Evolutionary conservation across 164 flowering plant species (phyloP).

Genomic region (Berberis vulgaris): DNA sequence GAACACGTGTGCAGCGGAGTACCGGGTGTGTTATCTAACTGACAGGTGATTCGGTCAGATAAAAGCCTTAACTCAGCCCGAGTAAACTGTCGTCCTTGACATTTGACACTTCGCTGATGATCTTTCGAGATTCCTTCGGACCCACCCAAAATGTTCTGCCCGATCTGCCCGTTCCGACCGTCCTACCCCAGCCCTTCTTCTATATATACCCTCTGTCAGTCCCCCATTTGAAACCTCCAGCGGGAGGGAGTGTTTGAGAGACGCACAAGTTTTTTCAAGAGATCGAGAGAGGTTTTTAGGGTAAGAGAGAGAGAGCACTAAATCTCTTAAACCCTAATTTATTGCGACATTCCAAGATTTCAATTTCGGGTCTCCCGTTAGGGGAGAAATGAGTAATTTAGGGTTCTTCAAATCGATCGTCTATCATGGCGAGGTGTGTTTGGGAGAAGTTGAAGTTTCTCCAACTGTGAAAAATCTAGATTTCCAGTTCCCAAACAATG

Average conservation of each 20-base stretch:
- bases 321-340: slow-evolving; percentile 1
- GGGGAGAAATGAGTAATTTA: slow-evolving; percentile 43
- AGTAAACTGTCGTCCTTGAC: background rate
- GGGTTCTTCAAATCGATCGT: slow-evolving; percentile 54
- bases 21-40: too few relatives aligned
- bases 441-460: slow-evolving; percentile 64
- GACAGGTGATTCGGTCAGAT: too few relatives aligned
- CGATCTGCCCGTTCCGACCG: background rate
- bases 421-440: slow-evolving; percentile 48
- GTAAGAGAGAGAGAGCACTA: background rate
- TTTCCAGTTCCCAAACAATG: slow-evolving; percentile 77
- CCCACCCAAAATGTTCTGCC: background rate
- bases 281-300: background rate
- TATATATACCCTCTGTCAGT: background rate
- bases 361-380: background rate
- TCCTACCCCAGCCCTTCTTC: background rate
- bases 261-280: background rate
- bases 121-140: too few relatives aligned
- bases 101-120: too few relatives aligned
- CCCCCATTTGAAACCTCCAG: slow-evolving; percentile 3
- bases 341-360: background rate
- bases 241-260: slow-evolving; percentile 16
- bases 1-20: too few relatives aligned
- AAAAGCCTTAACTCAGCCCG: too few relatives aligned
- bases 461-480: slow-evolving; percentile 30